Percentiles rank a stretch among this genome's conserved stretches.
Evolutionary conservation across 352 stramenopile species (phyloP).

Genomic region (Globisporangium mamillatum): DNA sequence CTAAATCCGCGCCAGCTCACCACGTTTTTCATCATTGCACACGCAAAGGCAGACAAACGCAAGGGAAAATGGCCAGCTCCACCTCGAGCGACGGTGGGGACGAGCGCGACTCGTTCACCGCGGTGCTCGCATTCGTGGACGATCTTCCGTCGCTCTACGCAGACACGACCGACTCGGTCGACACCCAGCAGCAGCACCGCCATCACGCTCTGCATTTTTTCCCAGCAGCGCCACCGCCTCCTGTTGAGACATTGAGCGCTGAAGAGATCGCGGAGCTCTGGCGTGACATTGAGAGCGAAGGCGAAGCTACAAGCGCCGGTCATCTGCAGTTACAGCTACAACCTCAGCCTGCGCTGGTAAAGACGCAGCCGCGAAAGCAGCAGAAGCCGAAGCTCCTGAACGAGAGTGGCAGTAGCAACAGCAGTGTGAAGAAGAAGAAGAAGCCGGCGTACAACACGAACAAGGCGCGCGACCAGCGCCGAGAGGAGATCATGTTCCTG

Average conservation of each 20-base stretch:
- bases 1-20: neutral
- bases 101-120: neutral
- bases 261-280: neutral
- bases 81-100: neutral
- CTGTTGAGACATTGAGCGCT: neutral
- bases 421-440: neutral
- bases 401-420: neutral
- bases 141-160: conserved; percentile 1
- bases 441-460: conserved; percentile 2
- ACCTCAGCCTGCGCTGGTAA: neutral
- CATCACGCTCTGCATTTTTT: neutral
- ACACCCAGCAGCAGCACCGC: neutral
- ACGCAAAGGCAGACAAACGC: neutral
- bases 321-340: neutral
- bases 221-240: neutral
- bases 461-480: conserved; percentile 25
- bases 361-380: neutral
- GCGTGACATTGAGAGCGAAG: neutral
- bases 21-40: neutral
- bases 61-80: neutral
- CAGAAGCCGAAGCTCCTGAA: neutral
- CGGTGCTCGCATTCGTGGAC: neutral
- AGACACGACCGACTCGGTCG: neutral
- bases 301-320: neutral
- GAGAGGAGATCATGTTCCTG: conserved; percentile 35